Percentiles rank a stretch among this genome's conserved stretches.
Conservation (phyloP, 2,329 filamentous ascomycete species). For the Xylaria sp. region DNA sequence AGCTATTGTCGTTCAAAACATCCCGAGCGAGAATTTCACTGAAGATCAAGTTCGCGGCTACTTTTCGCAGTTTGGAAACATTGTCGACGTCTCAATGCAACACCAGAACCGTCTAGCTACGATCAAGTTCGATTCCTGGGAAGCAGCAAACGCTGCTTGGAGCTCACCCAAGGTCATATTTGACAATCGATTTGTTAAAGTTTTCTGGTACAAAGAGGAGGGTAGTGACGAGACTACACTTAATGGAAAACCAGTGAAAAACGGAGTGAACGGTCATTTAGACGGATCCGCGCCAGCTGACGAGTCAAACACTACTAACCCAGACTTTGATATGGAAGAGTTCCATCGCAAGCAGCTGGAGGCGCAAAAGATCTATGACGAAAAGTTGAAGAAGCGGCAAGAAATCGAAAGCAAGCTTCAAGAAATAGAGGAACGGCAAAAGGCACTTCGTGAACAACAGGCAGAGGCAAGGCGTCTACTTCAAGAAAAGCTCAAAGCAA, state of each 20-base stretch:
- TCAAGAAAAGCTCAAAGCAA: conserved; percentile 70
- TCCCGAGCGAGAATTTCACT: conserved; percentile 75
- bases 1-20: conserved; percentile 80
- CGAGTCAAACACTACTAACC: conserved; percentile 50
- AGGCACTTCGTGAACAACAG: conserved; percentile 70
- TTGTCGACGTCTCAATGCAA: conserved; percentile 73
- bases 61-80: conserved; percentile 77
- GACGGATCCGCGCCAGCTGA: conserved; percentile 39
- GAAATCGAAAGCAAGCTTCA: conserved; percentile 71
- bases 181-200: conserved; percentile 86
- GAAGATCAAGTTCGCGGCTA: conserved; percentile 74
- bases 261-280: conserved; percentile 45
- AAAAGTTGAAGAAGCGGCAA: conserved; percentile 70
- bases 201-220: conserved; percentile 78
- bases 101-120: conserved; percentile 74
- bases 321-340: conserved; percentile 75
- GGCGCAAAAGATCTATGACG: conserved; percentile 75
- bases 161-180: conserved; percentile 83
- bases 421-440: conserved; percentile 73
- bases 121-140: conserved; percentile 75
- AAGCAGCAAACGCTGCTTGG: conserved; percentile 75
- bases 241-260: conserved; percentile 48
- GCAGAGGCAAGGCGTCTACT: conserved; percentile 72
- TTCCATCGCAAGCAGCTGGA: conserved; percentile 76
- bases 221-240: conserved; percentile 45